phyloP scores from a whole-genome alignment of 495 filamentous ascomycete species.

The Chlorociboria aeruginascens region DNA sequence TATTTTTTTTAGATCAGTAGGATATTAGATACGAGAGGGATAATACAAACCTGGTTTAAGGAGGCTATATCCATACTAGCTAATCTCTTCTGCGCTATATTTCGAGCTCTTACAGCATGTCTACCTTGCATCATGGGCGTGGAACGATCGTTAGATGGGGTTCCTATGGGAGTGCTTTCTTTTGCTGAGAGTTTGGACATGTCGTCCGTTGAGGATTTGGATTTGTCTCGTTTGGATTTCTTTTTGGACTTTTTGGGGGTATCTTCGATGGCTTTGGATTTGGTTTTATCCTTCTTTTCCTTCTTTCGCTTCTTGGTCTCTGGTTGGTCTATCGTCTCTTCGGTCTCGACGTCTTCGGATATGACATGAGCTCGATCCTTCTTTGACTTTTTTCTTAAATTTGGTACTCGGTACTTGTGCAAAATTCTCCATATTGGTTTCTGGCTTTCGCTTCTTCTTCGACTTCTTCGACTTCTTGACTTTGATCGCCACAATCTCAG shows the following conservation, averaged over 20 bases:
- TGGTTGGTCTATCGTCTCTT: conserved; percentile 23
- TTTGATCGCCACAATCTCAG: conserved; percentile 11
- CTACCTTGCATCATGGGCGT: conserved; percentile 36
- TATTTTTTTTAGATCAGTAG: conserved; percentile 29
- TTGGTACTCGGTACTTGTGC: neutral
- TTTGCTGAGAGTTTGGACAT: neutral
- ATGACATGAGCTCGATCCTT: conserved; percentile 1
- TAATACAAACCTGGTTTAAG: conserved; percentile 52
- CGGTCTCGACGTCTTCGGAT: conserved; percentile 1
- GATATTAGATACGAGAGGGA: neutral
- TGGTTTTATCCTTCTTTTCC: conserved; percentile 15
- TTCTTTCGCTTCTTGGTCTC: conserved; percentile 24
- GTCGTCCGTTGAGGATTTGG: conserved; percentile 15
- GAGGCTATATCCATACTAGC: conserved; percentile 60
- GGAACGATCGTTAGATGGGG: conserved; percentile 19
- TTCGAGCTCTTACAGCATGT: conserved; percentile 52
- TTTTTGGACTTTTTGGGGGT: conserved; percentile 19
- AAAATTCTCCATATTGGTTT: neutral
- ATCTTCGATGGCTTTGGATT: conserved; percentile 9
- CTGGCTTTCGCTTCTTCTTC: conserved; percentile 9
- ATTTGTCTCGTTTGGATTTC: conserved; percentile 17
- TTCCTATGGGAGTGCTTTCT: conserved; percentile 5
- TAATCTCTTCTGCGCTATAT: conserved; percentile 69
- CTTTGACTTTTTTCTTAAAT: conserved; percentile 8
- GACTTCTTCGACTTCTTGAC: conserved; percentile 16